Conservation (phyloP, 2,329 filamentous ascomycete genomes). For the Acrodontium crateriforme region DNA sequence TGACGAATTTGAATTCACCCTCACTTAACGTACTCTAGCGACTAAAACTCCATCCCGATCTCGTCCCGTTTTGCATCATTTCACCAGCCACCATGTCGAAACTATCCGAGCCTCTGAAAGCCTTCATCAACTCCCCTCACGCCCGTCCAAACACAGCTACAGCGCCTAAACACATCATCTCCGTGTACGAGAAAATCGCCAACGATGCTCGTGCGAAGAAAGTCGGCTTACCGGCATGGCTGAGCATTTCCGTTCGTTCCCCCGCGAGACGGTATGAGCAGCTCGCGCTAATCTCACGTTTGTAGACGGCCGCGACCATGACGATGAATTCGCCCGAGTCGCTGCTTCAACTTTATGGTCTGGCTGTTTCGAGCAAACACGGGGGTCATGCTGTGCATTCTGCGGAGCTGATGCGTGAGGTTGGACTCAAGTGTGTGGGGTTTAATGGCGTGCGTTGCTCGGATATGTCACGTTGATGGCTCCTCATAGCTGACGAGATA, state of each 20-base stretch:
- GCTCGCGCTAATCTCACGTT: not conserved
- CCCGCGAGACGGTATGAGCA: not conserved
- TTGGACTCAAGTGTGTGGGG: conserved; percentile 63
- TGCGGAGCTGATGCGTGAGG: conserved; percentile 61
- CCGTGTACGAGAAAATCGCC: conserved; percentile 51
- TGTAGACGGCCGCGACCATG: conserved; percentile 63
- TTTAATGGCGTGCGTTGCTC: conserved; percentile 49
- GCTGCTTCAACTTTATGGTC: conserved; percentile 47
- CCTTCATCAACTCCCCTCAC: conserved; percentile 57
- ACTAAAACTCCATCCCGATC: too few species aligned
- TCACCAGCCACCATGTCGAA: conserved; percentile 48
- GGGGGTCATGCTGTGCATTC: conserved; percentile 31
- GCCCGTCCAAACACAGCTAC: conserved; percentile 51
- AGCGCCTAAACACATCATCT: conserved; percentile 48
- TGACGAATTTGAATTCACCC: too few species aligned
- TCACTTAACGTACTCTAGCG: too few species aligned
- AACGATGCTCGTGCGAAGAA: conserved; percentile 47
- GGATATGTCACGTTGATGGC: too few species aligned
- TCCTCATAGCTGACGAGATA: not conserved
- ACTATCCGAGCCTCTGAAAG: conserved; percentile 56
- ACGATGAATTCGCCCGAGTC: conserved; percentile 77
- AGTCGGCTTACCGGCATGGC: conserved; percentile 51
- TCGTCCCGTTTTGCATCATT: too few species aligned
- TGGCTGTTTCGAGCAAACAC: conserved; percentile 20
- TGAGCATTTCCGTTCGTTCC: conserved; percentile 53